Base-by-base conservation (phyloP, 805 yeast species). In the Yamadazyma phyllophila region DNA sequence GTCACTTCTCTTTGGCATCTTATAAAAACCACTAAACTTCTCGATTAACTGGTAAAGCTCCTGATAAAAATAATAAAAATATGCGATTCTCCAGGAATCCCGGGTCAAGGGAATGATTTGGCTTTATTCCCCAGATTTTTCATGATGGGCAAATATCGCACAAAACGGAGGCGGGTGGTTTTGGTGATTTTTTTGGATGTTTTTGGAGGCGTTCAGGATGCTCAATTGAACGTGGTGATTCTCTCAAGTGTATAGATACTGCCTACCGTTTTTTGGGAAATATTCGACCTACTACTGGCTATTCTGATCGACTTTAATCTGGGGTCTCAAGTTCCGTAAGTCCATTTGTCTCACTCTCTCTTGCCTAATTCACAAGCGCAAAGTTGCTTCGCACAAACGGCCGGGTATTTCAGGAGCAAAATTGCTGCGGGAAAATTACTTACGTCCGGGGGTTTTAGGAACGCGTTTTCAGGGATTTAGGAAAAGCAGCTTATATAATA, bases 71-170 rank as follows among this genome's bases (percentile, higher is more conserved):
- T 7, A 6, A 27, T 10, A 26, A 37, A 39, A 39, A 29, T 24
- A 26, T 14, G 26, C 17, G 13, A 10, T 42, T 27, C 39, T 35
- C 39, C 34, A 36, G 45, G 20, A 36, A 27, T 35, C 38, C 38
- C 45, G 45, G 45, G 33, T 42, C 35, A 17, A 42, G 35, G 45
- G 45, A 42, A 34, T 31, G 36, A 31, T 39, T 13, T 17, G 12
- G 9, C 5, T 27, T 26, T 7, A 14, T 42, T 42, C 45, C 45
- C 45, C 45, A 42, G 45, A 42, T 42, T 42, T 42, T 35, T 27
- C 14, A n/a, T n/a, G 17, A 26, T 15, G 32, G 32, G 26, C 15
- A 20, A 24, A 15, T 12, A 32, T 30, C 17, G 35, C 35, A 31
- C 43, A 20, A 20, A 40, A 17, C 35, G 8, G 35, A 37, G 40